These are phyloP conservation scores for Pichia sp. DNA, from an alignment of 1,139 yeast genomes.

Conservation along the genomic window DNA sequence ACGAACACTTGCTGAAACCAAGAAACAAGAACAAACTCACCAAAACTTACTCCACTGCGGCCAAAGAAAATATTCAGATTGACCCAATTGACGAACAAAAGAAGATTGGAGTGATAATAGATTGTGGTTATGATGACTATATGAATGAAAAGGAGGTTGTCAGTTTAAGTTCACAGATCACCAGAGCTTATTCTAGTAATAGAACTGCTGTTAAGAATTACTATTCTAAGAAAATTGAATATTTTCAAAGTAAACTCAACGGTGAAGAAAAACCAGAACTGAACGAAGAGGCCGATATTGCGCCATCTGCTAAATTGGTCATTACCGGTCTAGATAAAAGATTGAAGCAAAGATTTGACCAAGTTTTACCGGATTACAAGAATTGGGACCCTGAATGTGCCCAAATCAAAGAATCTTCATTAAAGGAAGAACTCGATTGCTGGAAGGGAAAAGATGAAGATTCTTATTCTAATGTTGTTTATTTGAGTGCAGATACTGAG, in stretches of 20 bases:
- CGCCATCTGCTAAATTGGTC: constrained; percentile 43
- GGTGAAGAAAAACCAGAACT: not conserved
- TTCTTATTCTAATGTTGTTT: constrained; percentile 40
- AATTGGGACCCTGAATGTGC: constrained; percentile 56
- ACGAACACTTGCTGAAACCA: constrained; percentile 23
- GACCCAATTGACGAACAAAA: constrained; percentile 28
- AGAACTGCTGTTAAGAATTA: constrained; percentile 37
- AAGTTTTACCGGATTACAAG: constrained; percentile 44
- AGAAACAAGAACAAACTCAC: constrained; percentile 14
- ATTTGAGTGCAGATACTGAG: constrained; percentile 83
- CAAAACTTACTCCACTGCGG: constrained; percentile 18
- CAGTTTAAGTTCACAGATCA: constrained; percentile 72
- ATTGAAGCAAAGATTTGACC: constrained; percentile 61
- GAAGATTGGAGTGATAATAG: constrained; percentile 54
- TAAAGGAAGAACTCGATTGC: constrained; percentile 21
- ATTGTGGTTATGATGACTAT: constrained; percentile 83
- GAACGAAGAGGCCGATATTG: constrained; percentile 17
- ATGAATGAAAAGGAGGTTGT: constrained; percentile 78
- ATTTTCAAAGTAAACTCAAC: not conserved
- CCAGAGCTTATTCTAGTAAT: constrained; percentile 75
- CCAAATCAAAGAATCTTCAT: constrained; percentile 39
- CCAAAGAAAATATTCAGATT: constrained; percentile 16
- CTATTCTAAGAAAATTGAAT: constrained; percentile 5
- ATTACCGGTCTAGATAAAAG: constrained; percentile 62
- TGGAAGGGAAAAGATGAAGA: constrained; percentile 9